Evolutionary conservation across 805 yeast genomes (phyloP).

Genomic region (Millerozyma miso): DNA sequence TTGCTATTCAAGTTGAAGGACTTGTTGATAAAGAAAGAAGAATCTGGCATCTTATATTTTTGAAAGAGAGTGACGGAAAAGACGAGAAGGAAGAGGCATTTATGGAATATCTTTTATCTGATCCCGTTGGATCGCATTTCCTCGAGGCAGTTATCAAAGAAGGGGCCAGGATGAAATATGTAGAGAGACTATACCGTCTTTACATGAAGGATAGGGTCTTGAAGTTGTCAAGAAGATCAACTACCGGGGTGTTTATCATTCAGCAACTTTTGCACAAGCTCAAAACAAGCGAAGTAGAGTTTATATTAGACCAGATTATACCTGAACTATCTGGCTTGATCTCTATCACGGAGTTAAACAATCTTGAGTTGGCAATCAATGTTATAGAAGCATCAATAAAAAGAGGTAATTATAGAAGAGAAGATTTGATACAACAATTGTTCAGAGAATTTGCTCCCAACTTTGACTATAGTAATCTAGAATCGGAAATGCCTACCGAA

Average conservation of each 20-base stretch:
- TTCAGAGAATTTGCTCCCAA: slow-evolving; percentile 40
- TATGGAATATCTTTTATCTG: slow-evolving; percentile 78
- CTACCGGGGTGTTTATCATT: slow-evolving; percentile 79
- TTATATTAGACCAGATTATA: slow-evolving; percentile 57
- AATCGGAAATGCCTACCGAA: slow-evolving; percentile 31
- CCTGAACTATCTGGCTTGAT: slow-evolving; percentile 62
- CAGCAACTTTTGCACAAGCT: slow-evolving; percentile 65
- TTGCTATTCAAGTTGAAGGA: slow-evolving; percentile 76
- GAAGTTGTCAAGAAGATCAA: slow-evolving; percentile 73
- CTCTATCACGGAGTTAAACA: slow-evolving; percentile 47
- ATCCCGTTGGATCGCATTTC: slow-evolving; percentile 92
- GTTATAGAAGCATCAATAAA: slow-evolving; percentile 62
- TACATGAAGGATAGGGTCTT: slow-evolving; percentile 74
- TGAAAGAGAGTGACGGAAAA: slow-evolving; percentile 42
- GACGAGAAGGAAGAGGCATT: slow-evolving; percentile 70
- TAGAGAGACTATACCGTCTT: slow-evolving; percentile 62
- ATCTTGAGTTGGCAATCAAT: slow-evolving; percentile 64
- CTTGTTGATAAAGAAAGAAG: slow-evolving; percentile 69
- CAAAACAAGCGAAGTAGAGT: slow-evolving; percentile 58
- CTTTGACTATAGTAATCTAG: slow-evolving; percentile 19
- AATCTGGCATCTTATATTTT: slow-evolving; percentile 63
- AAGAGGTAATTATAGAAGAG: slow-evolving; percentile 55
- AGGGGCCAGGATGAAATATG: slow-evolving; percentile 59
- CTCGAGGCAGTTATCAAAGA: slow-evolving; percentile 65
- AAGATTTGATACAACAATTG: slow-evolving; percentile 50